phyloP scores from a whole-genome alignment of 2,329 filamentous ascomycete genomes.

The Ceratocystis diversiconidia region DNA sequence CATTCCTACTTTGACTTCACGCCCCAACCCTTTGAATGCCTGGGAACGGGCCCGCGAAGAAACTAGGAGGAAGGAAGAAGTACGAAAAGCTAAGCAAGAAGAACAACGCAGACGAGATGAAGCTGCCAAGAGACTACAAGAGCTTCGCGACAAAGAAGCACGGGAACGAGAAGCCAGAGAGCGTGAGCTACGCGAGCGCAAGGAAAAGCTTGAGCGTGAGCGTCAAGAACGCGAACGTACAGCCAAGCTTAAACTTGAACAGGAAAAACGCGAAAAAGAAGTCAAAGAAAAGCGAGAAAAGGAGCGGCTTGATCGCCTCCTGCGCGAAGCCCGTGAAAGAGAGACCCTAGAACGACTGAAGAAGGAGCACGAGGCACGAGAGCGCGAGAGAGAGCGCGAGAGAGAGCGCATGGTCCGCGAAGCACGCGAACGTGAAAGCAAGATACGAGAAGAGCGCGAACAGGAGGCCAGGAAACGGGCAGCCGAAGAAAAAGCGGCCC shows the following conservation, averaged over 20 bases:
- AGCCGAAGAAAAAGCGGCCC: background rate
- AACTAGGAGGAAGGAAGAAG: slow-evolving; percentile 47
- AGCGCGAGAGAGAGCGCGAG: slow-evolving; percentile 48
- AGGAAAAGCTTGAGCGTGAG: slow-evolving; percentile 18
- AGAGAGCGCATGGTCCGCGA: slow-evolving; percentile 13
- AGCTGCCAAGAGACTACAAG: slow-evolving; percentile 37
- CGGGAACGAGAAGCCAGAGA: slow-evolving; percentile 32
- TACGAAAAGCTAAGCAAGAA: slow-evolving; percentile 45
- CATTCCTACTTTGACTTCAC: background rate
- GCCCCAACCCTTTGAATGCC: slow-evolving; percentile 22
- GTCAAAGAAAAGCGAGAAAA: slow-evolving; percentile 24
- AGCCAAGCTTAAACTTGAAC: slow-evolving; percentile 17
- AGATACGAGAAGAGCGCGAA: slow-evolving; percentile 26
- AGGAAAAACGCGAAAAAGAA: slow-evolving; percentile 17
- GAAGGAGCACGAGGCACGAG: slow-evolving; percentile 25
- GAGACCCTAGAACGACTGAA: slow-evolving; percentile 12
- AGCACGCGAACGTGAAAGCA: slow-evolving; percentile 13
- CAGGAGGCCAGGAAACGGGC: slow-evolving; percentile 7
- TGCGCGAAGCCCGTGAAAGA: slow-evolving; percentile 10
- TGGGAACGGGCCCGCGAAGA: slow-evolving; percentile 61
- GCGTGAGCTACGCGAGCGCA: slow-evolving; percentile 18
- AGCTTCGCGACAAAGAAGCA: slow-evolving; percentile 43
- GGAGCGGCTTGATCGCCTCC: slow-evolving; percentile 21
- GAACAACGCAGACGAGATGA: slow-evolving; percentile 47
- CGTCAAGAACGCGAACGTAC: slow-evolving; percentile 12